Base-by-base conservation (phyloP, 2,329 filamentous ascomycete species). In the Xylaria digitata region DNA sequence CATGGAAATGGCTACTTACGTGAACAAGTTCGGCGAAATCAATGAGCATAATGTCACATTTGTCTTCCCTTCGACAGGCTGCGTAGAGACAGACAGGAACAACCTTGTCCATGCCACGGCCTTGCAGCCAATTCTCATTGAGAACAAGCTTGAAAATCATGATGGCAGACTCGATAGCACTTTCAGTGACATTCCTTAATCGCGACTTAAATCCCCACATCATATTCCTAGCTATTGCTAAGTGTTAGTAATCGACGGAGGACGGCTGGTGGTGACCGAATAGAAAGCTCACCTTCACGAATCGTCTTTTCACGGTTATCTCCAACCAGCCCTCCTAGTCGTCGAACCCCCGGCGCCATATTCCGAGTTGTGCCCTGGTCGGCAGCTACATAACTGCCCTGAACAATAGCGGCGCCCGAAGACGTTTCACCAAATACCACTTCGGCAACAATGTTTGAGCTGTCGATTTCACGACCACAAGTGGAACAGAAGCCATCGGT, bases 81-180 rank as follows among this genome's bases (percentile, higher is more conserved):
- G 93, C 91, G 73, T 98, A 99, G 34, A 99, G 85, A 76, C 92
- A 95, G 32, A 96, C 92, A n/a, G 93, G 93, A 32, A 92, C 92
- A 9, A 98, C 94, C 60, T 92, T 93, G 69, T 91, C 89, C 55
- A 94, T 91, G 19, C 91, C 91, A 65, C 96, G 92, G 72, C 96
- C 96, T 79, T 96, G 92, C 32, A 94, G 90, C 77, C 94, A 95
- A 78, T 92, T 93, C 74, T 90, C 84, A 37, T 86, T 88, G 13
- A 90, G 88, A 8, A 91, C 91, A 49, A 94, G 85, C 77, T 92
- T 93, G 80, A 93, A 95, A 56, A 93, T 88, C 74, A 92, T 88
- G 43, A 90, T 85, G 53, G 89, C 92, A 30, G 86, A 84, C 64
- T 90, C 89, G 68, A 89, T 84, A 52, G 90, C 84, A 72, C 85